These are phyloP conservation scores for Exidia glandulosa DNA, from an alignment of 768 basidiomycete genomes.

Conservation along the genomic window DNA sequence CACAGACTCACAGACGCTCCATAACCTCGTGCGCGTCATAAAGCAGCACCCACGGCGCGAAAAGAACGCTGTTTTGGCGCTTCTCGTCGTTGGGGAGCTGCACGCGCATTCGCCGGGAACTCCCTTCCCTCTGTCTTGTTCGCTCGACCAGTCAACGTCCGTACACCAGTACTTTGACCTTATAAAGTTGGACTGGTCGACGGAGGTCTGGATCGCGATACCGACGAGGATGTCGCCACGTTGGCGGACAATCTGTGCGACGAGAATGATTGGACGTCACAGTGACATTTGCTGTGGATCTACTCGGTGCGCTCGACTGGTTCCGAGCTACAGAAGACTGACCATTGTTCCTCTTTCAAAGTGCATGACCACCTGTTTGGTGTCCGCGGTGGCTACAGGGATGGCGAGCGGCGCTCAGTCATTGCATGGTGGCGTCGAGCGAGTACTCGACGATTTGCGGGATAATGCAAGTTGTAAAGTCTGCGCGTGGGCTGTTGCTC, in stretches of 20 bases:
- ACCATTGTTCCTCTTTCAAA: slow-evolving; percentile 17
- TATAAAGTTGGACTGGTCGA: slow-evolving; percentile 88
- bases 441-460: slow-evolving; percentile 35
- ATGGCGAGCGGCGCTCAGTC: slow-evolving; percentile 65
- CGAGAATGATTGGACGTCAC: slow-evolving; percentile 85
- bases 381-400: slow-evolving; percentile 53
- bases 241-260: slow-evolving; percentile 83
- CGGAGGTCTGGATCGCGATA: slow-evolving; percentile 85
- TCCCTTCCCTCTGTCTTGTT: slow-evolving; percentile 55
- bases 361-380: slow-evolving; percentile 77
- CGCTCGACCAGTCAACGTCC: slow-evolving; percentile 72
- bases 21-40: slow-evolving; percentile 73
- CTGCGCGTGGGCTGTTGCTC: no score
- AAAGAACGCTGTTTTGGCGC: slow-evolving; percentile 71
- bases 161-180: slow-evolving; percentile 86
- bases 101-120: slow-evolving; percentile 55
- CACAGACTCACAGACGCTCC: slow-evolving; percentile 53
- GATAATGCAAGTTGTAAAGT: no score
- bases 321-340: not conserved
- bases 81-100: slow-evolving; percentile 73
- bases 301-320: slow-evolving; percentile 61
- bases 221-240: slow-evolving; percentile 76
- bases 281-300: slow-evolving; percentile 45
- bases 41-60: slow-evolving; percentile 66
- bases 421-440: slow-evolving; percentile 31